Conservation (phyloP, 306 rosid genomes). For the Pachyrhizus erosus region DNA sequence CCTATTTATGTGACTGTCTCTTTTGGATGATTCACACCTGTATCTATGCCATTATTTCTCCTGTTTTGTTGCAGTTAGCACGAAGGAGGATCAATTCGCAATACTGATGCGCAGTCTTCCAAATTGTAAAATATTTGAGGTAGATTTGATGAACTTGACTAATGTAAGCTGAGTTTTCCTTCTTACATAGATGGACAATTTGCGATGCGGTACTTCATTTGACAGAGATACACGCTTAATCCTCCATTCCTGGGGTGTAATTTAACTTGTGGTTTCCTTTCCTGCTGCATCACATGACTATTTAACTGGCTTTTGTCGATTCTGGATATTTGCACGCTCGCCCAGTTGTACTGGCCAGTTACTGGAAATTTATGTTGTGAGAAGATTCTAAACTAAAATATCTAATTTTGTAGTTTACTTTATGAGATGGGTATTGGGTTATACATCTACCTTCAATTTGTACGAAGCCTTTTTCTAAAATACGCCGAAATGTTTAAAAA, state of each 20-base stretch:
- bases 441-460: not conserved
- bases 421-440: not conserved
- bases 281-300: constrained; percentile 7
- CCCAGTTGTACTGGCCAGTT: not conserved
- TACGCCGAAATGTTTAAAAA: not conserved
- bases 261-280: not conserved
- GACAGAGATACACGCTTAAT: constrained; percentile 29
- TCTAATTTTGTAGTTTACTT: not conserved
- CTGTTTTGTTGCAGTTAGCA: constrained; percentile 27
- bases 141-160: constrained; percentile 30
- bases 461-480: not conserved
- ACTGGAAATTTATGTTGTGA: constrained; percentile 11
- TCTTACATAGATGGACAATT: constrained; percentile 8
- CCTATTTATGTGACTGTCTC: not conserved
- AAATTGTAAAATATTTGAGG: constrained; percentile 38
- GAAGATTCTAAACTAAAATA: not conserved
- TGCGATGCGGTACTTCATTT: constrained; percentile 10
- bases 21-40: constrained; percentile 5
- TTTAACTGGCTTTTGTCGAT: not conserved
- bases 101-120: constrained; percentile 16
- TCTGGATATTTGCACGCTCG: not conserved
- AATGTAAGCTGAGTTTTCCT: constrained; percentile 1
- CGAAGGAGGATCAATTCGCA: constrained; percentile 15
- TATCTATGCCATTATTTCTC: not conserved
- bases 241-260: not conserved